These are phyloP conservation scores for Exobasidium cylindrosporum DNA, from an alignment of 1,284 basidiomycete species.

Conservation along the genomic window DNA sequence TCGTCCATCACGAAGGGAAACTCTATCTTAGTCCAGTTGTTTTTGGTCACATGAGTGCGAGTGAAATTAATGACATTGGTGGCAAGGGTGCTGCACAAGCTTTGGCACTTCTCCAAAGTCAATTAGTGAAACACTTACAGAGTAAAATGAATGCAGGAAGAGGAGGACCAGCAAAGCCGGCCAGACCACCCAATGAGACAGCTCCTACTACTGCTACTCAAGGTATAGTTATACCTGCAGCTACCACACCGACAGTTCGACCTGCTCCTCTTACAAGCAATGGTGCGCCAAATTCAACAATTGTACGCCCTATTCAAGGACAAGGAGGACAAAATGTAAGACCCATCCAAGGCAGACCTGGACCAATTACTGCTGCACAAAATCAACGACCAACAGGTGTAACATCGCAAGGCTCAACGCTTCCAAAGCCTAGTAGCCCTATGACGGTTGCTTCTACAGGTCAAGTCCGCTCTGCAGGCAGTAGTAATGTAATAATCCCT, in stretches of 20 bases:
- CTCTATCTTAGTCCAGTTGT: slow-evolving; percentile 79
- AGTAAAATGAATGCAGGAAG: slow-evolving; percentile 27
- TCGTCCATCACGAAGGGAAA: slow-evolving; percentile 78
- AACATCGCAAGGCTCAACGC: neutral
- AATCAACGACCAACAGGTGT: neutral
- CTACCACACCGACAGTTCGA: neutral
- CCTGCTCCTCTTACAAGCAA: slow-evolving; percentile 9
- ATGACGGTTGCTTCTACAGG: neutral
- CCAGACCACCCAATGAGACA: neutral
- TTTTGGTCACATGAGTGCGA: slow-evolving; percentile 72
- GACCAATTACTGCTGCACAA: neutral
- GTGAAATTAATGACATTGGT: slow-evolving; percentile 73
- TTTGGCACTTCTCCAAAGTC: slow-evolving; percentile 73
- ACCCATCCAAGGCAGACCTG: neutral
- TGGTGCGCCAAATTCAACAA: neutral
- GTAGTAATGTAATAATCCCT: too few relatives aligned
- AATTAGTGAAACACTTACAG: slow-evolving; percentile 80
- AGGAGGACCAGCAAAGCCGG: slow-evolving; percentile 3
- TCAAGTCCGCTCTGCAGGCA: neutral
- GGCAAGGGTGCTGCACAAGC: slow-evolving; percentile 78
- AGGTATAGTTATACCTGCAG: slow-evolving; percentile 2
- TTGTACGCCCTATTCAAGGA: slow-evolving; percentile 2
- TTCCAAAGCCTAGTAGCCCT: neutral
- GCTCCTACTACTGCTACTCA: neutral
- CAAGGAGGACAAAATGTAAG: neutral